Base-by-base conservation (phyloP, 345 rosid species). In the Rhodamnia rubescens region DNA sequence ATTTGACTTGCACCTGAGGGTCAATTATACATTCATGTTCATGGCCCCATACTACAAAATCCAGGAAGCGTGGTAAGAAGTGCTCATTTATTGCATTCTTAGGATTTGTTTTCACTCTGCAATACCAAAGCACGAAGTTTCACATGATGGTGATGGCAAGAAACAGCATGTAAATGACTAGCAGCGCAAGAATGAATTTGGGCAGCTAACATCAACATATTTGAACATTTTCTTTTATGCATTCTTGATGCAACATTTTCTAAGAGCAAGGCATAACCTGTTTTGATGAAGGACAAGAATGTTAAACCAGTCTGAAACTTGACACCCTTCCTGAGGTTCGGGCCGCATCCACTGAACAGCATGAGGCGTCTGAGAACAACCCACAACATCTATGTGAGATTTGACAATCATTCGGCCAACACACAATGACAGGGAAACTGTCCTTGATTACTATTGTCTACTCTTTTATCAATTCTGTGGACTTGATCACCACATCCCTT, bases 261-360 rank as follows among this genome's bases (percentile, higher is more conserved):
- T 36, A 74, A 56, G 81, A 82, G 78, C 75, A 81, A 88, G 29
- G 85, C 88, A 85, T 89, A 88, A 95, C 99, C 99, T 97, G 94
- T 97, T 97, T 88, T 97, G 99, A 87, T 97, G 99, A 90, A 97
- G 98, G 82, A 95, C 98, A 87, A 97, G 92, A 90, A 97, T 96
- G 91, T 96, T 97, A 92, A 97, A 97, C 98, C 99, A 97, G 84
- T 96, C 98, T 82, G 98, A 94, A 59, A 92, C 92, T 80, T 92
- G 91, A 89, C 91, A 93, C 80, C 91, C 98, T 88, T 93, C 98
- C 92, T 96, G 96, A 88, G 95, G 90, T 93, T 97, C 99, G 87
- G 99, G 98, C 85, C 98, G 94, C 98, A 95, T 97, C 99, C 99
- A 97, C 89, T 96, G 98, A 75, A 97, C 96, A 86, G 98, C 98